Conservation (phyloP, 345 rosid species). For the Corchorus capsularis region DNA sequence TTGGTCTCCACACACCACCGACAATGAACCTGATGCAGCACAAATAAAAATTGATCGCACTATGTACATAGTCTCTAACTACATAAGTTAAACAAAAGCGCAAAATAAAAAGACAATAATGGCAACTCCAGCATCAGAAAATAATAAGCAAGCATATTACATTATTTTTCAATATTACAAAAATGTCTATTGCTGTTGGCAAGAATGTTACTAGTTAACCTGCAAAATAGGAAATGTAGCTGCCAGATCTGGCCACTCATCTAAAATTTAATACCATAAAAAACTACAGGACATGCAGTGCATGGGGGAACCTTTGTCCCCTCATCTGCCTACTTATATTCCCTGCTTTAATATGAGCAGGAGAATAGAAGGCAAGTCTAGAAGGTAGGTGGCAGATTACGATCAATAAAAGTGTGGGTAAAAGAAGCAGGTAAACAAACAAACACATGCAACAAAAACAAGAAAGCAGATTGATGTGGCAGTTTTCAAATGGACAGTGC, state of each 20-base stretch:
- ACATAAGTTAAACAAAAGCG: not conserved
- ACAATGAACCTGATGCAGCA: slow-evolving; percentile 74
- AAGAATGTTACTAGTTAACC: slow-evolving; percentile 5
- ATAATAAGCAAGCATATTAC: not conserved
- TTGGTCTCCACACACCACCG: slow-evolving; percentile 71
- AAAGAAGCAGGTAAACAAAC: not conserved
- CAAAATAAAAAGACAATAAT: too few species aligned
- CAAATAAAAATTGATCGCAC: not conserved
- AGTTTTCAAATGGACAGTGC: not conserved
- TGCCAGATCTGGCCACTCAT: not conserved
- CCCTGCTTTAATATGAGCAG: not conserved
- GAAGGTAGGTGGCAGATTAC: not conserved
- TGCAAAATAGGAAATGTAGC: not conserved
- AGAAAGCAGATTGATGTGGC: slow-evolving; percentile 1
- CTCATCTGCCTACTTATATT: not conserved
- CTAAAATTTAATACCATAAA: not conserved
- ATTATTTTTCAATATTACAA: not conserved
- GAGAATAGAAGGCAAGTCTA: not conserved
- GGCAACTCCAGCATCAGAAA: not conserved
- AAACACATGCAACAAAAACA: not conserved
- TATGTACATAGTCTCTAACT: not conserved
- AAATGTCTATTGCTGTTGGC: not conserved
- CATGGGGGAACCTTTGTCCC: not conserved
- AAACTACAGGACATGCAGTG: not conserved
- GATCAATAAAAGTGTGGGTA: not conserved